Percentiles rank a stretch among this genome's conserved stretches.
phyloP scores from a whole-genome alignment of 1,284 basidiomycete genomes.

The Gymnopus androsaceus region DNA sequence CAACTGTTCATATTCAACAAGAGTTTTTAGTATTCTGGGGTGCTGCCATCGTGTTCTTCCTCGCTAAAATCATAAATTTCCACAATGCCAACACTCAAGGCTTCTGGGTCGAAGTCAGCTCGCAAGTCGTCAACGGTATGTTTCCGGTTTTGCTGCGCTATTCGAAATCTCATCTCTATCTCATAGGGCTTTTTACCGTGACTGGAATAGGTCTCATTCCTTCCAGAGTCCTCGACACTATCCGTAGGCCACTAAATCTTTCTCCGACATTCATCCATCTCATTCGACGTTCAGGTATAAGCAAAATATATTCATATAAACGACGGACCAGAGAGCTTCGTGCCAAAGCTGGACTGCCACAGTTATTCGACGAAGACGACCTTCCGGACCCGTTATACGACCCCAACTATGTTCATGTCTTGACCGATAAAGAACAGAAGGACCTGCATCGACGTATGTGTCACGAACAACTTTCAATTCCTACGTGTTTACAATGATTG shows the following conservation, averaged over 20 bases:
- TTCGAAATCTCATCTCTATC: conserved; percentile 1
- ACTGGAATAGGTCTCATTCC: conserved; percentile 79
- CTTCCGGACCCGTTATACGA: conserved; percentile 77
- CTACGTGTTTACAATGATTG: not conserved
- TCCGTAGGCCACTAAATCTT: conserved; percentile 49
- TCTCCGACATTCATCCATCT: not conserved
- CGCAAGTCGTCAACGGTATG: conserved; percentile 75
- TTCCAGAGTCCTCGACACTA: conserved; percentile 76
- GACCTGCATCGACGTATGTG: conserved; percentile 66
- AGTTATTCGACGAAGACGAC: conserved; percentile 73
- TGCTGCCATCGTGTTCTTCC: conserved; percentile 77
- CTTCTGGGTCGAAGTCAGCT: conserved; percentile 78
- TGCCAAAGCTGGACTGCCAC: conserved; percentile 60
- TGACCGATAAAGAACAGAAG: conserved; percentile 72
- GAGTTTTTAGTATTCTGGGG: conserved; percentile 66
- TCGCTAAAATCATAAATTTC: conserved; percentile 68
- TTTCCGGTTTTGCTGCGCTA: not conserved
- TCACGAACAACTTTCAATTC: not conserved
- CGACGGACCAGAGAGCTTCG: conserved; percentile 58
- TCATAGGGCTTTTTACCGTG: conserved; percentile 72
- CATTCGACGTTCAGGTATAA: conserved; percentile 52
- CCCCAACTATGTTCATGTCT: conserved; percentile 73
- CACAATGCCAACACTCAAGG: conserved; percentile 65
- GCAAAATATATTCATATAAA: conserved; percentile 76
- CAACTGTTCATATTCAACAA: not conserved